Evolutionary conservation across 2,329 filamentous ascomycete species (phyloP).

Genomic region (Arachnomyces sp.): DNA sequence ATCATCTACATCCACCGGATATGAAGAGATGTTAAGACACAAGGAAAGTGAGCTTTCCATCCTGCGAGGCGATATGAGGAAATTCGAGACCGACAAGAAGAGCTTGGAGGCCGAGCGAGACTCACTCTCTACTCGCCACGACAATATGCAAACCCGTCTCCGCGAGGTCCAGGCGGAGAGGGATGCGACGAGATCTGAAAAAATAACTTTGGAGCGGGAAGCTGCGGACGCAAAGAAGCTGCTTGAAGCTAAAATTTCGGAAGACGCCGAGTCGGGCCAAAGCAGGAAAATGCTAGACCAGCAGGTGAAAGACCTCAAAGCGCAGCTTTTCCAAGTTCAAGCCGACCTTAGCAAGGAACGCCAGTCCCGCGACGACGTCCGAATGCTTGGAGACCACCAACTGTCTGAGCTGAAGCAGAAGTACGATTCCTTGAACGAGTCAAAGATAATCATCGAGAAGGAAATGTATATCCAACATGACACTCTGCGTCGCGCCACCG

Average conservation of each 20-base stretch:
- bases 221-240: conserved; percentile 78
- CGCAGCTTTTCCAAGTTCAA: conserved; percentile 74
- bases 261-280: conserved; percentile 76
- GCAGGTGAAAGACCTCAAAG: conserved; percentile 80
- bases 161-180: conserved; percentile 82
- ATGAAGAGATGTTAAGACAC: conserved; percentile 83
- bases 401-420: conserved; percentile 74
- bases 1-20: conserved; percentile 85
- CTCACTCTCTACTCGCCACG: conserved; percentile 63
- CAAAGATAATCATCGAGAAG: conserved; percentile 96
- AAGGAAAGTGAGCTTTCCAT: conserved; percentile 91
- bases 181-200: conserved; percentile 76
- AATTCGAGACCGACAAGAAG: conserved; percentile 70
- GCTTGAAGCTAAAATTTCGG: conserved; percentile 78
- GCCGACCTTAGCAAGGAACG: conserved; percentile 83
- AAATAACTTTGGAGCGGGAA: conserved; percentile 76
- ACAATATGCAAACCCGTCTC: conserved; percentile 65
- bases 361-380: conserved; percentile 88
- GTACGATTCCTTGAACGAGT: conserved; percentile 77
- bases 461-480: conserved; percentile 96
- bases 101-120: conserved; percentile 71
- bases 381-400: conserved; percentile 83
- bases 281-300: conserved; percentile 74
- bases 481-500: conserved; percentile 73
- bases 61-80: conserved; percentile 74